Base-by-base conservation (phyloP, 2,329 filamentous ascomycete genomes). In the Apiospora aurea region DNA sequence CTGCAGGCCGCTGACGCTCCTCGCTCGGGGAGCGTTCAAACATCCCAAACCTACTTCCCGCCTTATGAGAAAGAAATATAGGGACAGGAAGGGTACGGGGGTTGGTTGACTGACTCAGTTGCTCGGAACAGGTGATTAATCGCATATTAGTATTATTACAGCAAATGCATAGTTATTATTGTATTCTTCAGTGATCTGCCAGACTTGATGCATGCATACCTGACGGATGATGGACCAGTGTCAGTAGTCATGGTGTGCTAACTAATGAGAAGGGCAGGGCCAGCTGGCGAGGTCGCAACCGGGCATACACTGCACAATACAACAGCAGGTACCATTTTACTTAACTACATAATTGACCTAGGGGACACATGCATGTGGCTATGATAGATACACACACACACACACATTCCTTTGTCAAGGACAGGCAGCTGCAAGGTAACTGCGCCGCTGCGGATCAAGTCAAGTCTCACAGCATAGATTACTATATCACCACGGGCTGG, bases 361-460 rank as follows among this genome's bases (percentile, higher is more conserved):
- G 13, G 49, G 49, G n/a, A 13, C 49, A n/a, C 14, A 34, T 57
- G 51, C 29, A 61, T 38, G 29, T 38, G 53, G 8, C 29, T 61
- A 34, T 61, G 13, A 16, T 16, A 44, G 13, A 21, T 6, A 10
- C 29, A 38, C 7, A n/a, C n/a, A n/a, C n/a, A n/a, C 38, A 29
- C 53, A 38, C 29, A 21, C 14, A 38, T 29, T 51, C 24, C 49
- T 38, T 38, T 38, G 1, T 38, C 34, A 38, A 61, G 29, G 13
- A 34, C 29, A 61, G 53, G 57, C 57, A 41, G 34, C 57, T 64
- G 57, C 34, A 64, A 64, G 41, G 34, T 64, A 64, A 41, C 57
- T 41, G 18, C 57, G 57, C 21, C 29, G 57, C 34, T n/a, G 57
- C 57, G 34, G 57, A 64, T 64, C 57, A 64, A n/a, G 34, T 64